Evolutionary conservation across 2,329 filamentous ascomycete species (phyloP).

Genomic region (Penicillium sp.): DNA sequence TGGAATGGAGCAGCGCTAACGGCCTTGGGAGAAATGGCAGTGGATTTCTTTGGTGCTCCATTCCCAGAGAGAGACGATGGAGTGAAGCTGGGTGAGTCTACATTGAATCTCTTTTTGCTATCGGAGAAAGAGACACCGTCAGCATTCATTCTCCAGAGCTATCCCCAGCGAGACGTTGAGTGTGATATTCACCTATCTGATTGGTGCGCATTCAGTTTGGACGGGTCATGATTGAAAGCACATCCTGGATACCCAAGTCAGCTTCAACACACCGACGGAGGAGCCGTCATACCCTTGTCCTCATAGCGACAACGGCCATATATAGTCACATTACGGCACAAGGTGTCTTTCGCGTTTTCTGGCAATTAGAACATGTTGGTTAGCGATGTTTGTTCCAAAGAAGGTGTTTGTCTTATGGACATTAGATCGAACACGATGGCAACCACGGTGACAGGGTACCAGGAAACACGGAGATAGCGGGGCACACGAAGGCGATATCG

Average conservation of each 20-base stretch:
- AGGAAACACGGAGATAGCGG: background rate
- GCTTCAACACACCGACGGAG: conserved; percentile 4
- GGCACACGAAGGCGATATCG: background rate
- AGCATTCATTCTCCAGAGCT: conserved; percentile 13
- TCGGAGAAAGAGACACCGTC: conserved; percentile 17
- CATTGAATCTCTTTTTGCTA: conserved; percentile 76
- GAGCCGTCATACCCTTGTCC: conserved; percentile 63
- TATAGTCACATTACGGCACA: conserved; percentile 89
- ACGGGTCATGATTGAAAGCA: conserved; percentile 82
- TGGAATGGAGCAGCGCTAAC: conserved; percentile 73
- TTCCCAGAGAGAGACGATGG: conserved; percentile 55
- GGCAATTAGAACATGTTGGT: conserved; percentile 6
- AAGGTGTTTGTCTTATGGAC: background rate
- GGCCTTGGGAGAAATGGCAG: conserved; percentile 79
- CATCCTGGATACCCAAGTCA: conserved; percentile 54
- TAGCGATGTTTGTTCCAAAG: conserved; percentile 7
- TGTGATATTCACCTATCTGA: conserved; percentile 39
- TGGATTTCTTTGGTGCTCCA: conserved; percentile 62
- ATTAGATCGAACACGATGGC: background rate
- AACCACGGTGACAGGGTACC: background rate
- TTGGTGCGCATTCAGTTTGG: conserved; percentile 55
- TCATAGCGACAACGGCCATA: conserved; percentile 92
- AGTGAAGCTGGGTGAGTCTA: conserved; percentile 94
- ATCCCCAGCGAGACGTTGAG: conserved; percentile 2
- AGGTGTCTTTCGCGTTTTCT: conserved; percentile 82